These are phyloP conservation scores for Hyphopichia homilentoma DNA, from an alignment of 805 yeast genomes.

Conservation along the genomic window DNA sequence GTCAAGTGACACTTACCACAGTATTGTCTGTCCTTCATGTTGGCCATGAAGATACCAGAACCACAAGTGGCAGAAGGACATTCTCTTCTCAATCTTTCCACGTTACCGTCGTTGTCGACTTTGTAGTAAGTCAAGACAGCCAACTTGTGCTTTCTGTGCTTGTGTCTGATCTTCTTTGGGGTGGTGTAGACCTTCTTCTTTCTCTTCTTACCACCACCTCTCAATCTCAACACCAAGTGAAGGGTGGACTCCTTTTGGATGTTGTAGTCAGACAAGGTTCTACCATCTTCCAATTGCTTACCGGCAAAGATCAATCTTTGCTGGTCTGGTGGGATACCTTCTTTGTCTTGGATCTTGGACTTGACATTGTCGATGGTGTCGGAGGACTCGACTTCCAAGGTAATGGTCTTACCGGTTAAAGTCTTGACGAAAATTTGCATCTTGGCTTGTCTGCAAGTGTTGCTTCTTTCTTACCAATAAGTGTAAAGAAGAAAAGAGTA, in stretches of 20 bases:
- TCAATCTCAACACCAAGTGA: constrained; percentile 92
- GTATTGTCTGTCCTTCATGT: constrained; percentile 98
- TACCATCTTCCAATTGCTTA: constrained; percentile 99
- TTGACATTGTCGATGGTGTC: constrained; percentile 99
- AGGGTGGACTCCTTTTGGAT: constrained; percentile 99
- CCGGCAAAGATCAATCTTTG: constrained; percentile 99
- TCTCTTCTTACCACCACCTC: constrained; percentile 99
- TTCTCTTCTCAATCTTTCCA: constrained; percentile 98
- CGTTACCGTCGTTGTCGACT: constrained; percentile 98
- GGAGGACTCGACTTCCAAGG: constrained; percentile 98
- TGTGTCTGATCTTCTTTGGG: constrained; percentile 99
- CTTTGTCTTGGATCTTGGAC: constrained; percentile 98
- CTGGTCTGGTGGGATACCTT: constrained; percentile 99
- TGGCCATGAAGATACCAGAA: constrained; percentile 99
- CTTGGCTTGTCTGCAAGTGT: constrained; percentile 36
- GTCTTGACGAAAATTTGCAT: constrained; percentile 99
- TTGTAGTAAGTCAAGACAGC: constrained; percentile 99
- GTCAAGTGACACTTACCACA: constrained; percentile 99
- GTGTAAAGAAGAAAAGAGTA: constrained; percentile 11
- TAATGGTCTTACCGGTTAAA: constrained; percentile 98
- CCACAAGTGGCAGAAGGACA: constrained; percentile 92
- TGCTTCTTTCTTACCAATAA: constrained; percentile 49
- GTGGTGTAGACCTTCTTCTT: constrained; percentile 99
- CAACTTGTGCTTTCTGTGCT: constrained; percentile 98
- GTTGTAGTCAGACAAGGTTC: constrained; percentile 99